Base-by-base conservation (phyloP, 1,284 basidiomycete genomes). In the Cryptococcus jaspeensis region DNA sequence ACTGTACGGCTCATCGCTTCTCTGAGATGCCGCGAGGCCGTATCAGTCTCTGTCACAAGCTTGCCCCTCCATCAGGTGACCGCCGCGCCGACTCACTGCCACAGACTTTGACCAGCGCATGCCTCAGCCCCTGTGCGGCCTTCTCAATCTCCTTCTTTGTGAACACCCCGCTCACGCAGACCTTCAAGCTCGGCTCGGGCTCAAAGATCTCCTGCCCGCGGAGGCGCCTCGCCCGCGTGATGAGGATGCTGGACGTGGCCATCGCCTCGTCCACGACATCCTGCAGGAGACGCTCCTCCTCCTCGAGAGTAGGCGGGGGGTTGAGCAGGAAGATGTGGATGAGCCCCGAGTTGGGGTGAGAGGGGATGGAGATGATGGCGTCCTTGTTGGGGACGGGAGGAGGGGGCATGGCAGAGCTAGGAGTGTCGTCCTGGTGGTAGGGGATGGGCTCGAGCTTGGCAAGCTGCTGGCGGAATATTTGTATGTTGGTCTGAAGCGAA, bases 121-220 rank as follows among this genome's bases (percentile, higher is more conserved):
- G 81, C 79, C 89, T 92, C 58, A 97, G 76, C 25, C 88, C 83
- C 32, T 80, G 80, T 18, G 87, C 86, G 1, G 92, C 90, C 80
- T 92, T 93, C 80, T 96, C 92, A 55, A 87, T 85, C 69, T 99
- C 96, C 79, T 94, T 95, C 81, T 83, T 88, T 28, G 85, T 86
- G 64, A 97, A 78, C 11, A 85, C 90, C 12, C 86, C 83, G 3
- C 84, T 87, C 61, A 95, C 79, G 22, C 87, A 87, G n/a, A 98
- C 79, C 56, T 91, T 84, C 62, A 99, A 86, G 69, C 87, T 90
- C n/a, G 95, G 92, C 49, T 87, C 82, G 12, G 85, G 82, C 71
- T 93, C 90, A n/a, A 84, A 80, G 58, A 84, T 78, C 80, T 96
- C 93, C 76, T 94, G 91, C 1, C 86, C 86, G 56, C 84, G 83